These are phyloP conservation scores for Paramecium sonneborni DNA, from an alignment of 73 alveolate genomes.

Conservation along the genomic window DNA sequence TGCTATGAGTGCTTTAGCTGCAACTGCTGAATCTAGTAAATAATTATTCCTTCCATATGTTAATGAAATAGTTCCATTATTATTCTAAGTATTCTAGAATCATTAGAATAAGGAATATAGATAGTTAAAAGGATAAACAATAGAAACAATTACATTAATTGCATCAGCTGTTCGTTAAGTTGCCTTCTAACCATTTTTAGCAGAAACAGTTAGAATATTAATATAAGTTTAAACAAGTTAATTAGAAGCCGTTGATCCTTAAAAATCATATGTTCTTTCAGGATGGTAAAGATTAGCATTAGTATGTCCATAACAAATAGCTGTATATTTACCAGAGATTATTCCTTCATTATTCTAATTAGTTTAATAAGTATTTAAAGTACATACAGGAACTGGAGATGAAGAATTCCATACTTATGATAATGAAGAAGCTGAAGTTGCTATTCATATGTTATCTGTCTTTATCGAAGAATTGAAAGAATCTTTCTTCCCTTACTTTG, in stretches of 20 bases:
- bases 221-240: slow-evolving; percentile 73
- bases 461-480: slow-evolving; percentile 85
- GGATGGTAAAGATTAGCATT: slow-evolving; percentile 92
- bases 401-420: slow-evolving; percentile 82
- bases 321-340: slow-evolving; percentile 74
- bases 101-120: slow-evolving; percentile 72
- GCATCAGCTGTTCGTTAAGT: slow-evolving; percentile 81
- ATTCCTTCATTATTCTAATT: slow-evolving; percentile 82
- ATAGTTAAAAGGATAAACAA: slow-evolving; percentile 86
- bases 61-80: slow-evolving; percentile 68
- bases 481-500: slow-evolving; percentile 79
- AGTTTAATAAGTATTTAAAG: slow-evolving; percentile 76
- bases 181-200: slow-evolving; percentile 77
- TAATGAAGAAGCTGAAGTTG: slow-evolving; percentile 89
- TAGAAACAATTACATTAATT: slow-evolving; percentile 81
- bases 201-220: slow-evolving; percentile 69
- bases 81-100: slow-evolving; percentile 67
- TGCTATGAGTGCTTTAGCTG: slow-evolving; percentile 84
- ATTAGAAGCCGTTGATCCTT: slow-evolving; percentile 79
- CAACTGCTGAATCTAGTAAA: slow-evolving; percentile 85
- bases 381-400: slow-evolving; percentile 68
- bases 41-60: slow-evolving; percentile 75
- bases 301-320: slow-evolving; percentile 75
- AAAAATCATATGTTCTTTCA: slow-evolving; percentile 78
- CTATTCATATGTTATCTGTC: slow-evolving; percentile 85